Evolutionary conservation across 768 basidiomycete species (phyloP).

Genomic region (Naematelia aurantialba): DNA sequence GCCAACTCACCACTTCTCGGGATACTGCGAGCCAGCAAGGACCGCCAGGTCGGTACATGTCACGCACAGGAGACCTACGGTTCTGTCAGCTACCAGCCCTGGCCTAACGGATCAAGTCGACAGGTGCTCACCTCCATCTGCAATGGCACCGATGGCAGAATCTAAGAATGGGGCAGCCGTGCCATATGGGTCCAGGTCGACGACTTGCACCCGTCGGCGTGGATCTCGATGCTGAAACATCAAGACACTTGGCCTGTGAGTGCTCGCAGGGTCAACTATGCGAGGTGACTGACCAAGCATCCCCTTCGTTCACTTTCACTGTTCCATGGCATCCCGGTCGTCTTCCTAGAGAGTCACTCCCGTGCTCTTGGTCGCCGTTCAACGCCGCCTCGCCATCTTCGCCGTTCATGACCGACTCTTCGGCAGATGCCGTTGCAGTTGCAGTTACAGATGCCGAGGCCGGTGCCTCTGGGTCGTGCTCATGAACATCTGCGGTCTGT

Average conservation of each 20-base stretch:
- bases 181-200: slow-evolving; percentile 98
- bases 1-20: slow-evolving; percentile 81
- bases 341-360: slow-evolving; percentile 16
- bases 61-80: slow-evolving; percentile 79
- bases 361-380: slow-evolving; percentile 13
- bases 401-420: slow-evolving; percentile 9
- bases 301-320: slow-evolving; percentile 82
- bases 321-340: slow-evolving; percentile 53
- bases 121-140: slow-evolving; percentile 68
- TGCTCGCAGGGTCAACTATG: not conserved
- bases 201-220: slow-evolving; percentile 73
- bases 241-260: slow-evolving; percentile 58
- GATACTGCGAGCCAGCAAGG: slow-evolving; percentile 85
- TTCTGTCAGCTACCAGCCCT: too few relatives aligned
- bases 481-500: not conserved
- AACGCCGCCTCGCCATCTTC: slow-evolving; percentile 10
- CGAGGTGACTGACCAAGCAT: slow-evolving; percentile 71
- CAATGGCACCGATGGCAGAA: slow-evolving; percentile 79
- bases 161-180: slow-evolving; percentile 97
- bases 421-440: not conserved
- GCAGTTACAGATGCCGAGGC: slow-evolving; percentile 6
- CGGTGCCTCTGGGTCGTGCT: slow-evolving; percentile 1
- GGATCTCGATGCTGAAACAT: slow-evolving; percentile 86
- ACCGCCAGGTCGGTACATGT: slow-evolving; percentile 96
- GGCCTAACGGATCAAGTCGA: not conserved